Base-by-base conservation (phyloP, 2,329 filamentous ascomycete genomes). In the Paraphaeosphaeria sporulosa region DNA sequence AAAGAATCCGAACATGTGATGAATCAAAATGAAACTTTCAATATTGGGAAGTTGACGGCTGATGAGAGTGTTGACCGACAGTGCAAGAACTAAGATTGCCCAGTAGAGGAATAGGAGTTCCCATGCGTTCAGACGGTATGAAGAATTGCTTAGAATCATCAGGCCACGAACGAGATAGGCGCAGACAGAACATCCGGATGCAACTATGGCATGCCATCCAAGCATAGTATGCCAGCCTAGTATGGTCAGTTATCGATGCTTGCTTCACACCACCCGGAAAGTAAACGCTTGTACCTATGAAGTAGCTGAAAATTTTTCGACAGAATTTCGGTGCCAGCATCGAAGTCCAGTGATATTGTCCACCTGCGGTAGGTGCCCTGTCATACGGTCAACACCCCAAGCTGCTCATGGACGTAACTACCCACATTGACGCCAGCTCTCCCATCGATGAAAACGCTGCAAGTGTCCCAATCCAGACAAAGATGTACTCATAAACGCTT, bases 1-100 rank as follows among this genome's bases (percentile, higher is more conserved):
- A 57, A 84, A 80, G 61, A 84, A 80, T 2, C 82, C 83, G 17
- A 80, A 61, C 27, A 84, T 70, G 58, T 85, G 82, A 2, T 84
- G 55, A 19, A 82, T 67, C 5, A 83, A 68, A 30, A 82, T 71
- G 10, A 80, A 57, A 1, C 78, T 76, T 62, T 86, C 82, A 52
- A 82, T 67, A 15, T 76, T 65, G 2, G 82, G 79, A 2, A 84
- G 69, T 1, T 77, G 59, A 10, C 72, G 73, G 3, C 77, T 78
- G 5, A 77, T 70, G 21, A 79, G 68, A 1, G 76, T 77, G 64
- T 84, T 84, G 58, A 81, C 71, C n/a, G 67, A 58, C 2, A 60
- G n/a, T 9, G 71, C 67, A 21, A 80, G 60, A 0, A 70, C 15
- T 2, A 77, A 66, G n/a, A 81, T 66, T 1, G 77, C 79, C 62